Evolutionary conservation across 2,329 filamentous ascomycete genomes (phyloP).

Genomic region (Microdochium bolleyi): DNA sequence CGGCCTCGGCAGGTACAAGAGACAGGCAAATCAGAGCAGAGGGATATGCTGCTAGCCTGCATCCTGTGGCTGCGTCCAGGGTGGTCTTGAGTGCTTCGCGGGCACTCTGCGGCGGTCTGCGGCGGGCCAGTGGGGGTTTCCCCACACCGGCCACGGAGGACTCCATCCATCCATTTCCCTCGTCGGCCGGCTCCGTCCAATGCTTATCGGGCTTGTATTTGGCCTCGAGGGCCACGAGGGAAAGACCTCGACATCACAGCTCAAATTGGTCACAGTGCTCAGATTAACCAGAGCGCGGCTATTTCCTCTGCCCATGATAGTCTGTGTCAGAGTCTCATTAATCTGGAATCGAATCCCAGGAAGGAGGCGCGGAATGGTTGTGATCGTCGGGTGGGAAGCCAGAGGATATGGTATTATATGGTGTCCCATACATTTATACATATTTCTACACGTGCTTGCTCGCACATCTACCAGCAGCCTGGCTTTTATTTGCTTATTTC

Average conservation of each 20-base stretch:
- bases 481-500: not conserved
- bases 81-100: not conserved
- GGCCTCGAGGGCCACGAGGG: too few relatives aligned
- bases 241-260: too few relatives aligned
- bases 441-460: constrained; percentile 6
- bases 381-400: too few relatives aligned
- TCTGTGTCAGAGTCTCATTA: not conserved
- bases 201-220: too few relatives aligned
- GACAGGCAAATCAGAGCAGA: not conserved
- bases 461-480: not conserved
- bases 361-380: too few relatives aligned
- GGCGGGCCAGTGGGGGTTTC: not conserved
- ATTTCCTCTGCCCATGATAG: too few relatives aligned
- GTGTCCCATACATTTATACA: constrained; percentile 1
- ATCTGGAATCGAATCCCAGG: not conserved
- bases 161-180: not conserved
- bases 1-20: not conserved
- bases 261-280: too few relatives aligned
- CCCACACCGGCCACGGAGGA: not conserved
- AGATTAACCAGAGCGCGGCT: too few relatives aligned
- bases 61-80: not conserved
- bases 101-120: not conserved
- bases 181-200: not conserved
- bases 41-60: not conserved
- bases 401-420: constrained; percentile 5